Evolutionary conservation across 2,329 filamentous ascomycete species (phyloP).

Genomic region (Talaromyces sp.): DNA sequence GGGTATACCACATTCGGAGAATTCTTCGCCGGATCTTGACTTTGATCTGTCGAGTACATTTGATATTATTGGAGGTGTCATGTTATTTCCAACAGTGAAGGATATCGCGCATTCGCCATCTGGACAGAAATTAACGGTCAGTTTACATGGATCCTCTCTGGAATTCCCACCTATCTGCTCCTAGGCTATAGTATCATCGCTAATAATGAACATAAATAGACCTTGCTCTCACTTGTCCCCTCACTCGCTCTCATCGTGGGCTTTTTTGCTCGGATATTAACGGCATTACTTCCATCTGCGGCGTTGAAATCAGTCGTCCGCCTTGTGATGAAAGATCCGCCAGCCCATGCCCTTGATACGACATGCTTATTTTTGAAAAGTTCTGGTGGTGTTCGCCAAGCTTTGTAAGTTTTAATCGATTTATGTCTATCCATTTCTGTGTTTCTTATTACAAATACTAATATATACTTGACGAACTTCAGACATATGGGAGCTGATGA

Average conservation of each 20-base stretch:
- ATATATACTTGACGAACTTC: too few relatives aligned
- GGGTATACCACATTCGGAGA: background rate
- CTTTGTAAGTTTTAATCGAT: conserved; percentile 54
- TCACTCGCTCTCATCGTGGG: conserved; percentile 41
- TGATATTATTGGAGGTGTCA: conserved; percentile 56
- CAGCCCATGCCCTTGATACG: conserved; percentile 46
- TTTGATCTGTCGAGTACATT: conserved; percentile 22
- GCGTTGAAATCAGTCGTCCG: conserved; percentile 48
- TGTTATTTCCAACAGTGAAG: conserved; percentile 75
- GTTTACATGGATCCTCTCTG: conserved; percentile 9
- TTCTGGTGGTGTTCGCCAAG: conserved; percentile 54
- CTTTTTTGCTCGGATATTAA: conserved; percentile 47
- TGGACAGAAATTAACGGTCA: conserved; percentile 56
- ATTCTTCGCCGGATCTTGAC: too few relatives aligned
- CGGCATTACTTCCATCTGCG: conserved; percentile 43
- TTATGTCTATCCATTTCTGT: too few relatives aligned
- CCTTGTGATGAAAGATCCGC: conserved; percentile 44
- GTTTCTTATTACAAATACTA: too few relatives aligned
- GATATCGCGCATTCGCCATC: conserved; percentile 67
- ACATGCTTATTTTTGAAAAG: conserved; percentile 57
- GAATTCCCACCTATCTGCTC: too few relatives aligned
- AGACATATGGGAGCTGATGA: conserved; percentile 62
- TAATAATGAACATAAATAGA: conserved; percentile 17
- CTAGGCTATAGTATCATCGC: too few relatives aligned
- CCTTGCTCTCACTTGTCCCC: conserved; percentile 38